Conservation (phyloP, 2,329 filamentous ascomycete genomes). For the Triangularia verruculosa region DNA sequence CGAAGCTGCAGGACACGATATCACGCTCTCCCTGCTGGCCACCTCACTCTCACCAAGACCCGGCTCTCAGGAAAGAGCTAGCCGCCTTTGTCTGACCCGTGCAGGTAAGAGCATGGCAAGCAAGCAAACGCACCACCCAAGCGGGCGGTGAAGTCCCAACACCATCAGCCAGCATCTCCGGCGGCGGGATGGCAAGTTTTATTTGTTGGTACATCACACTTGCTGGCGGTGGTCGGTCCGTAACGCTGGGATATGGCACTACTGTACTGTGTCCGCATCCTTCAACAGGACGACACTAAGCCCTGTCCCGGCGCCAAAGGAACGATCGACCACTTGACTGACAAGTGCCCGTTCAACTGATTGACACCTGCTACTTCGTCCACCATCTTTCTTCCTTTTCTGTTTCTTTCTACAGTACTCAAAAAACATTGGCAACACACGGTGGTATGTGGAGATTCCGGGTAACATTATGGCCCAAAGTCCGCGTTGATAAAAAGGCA, state of each 20-base stretch:
- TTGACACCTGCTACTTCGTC: not conserved
- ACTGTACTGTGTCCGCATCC: not conserved
- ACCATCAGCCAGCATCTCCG: not conserved
- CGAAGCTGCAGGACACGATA: not conserved
- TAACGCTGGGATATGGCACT: constrained; percentile 4
- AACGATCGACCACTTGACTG: constrained; percentile 5
- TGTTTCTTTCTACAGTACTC: not conserved
- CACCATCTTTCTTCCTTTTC: too few species aligned
- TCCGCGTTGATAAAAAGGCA: not conserved
- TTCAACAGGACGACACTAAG: constrained; percentile 4
- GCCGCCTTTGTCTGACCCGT: not conserved
- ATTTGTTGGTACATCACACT: not conserved
- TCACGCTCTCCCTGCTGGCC: constrained; percentile 2
- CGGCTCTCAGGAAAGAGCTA: not conserved
- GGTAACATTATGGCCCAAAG: constrained; percentile 5
- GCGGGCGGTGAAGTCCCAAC: not conserved
- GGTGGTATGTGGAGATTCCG: constrained; percentile 8
- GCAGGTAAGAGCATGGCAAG: not conserved
- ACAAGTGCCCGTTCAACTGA: not conserved
- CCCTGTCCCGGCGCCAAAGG: constrained; percentile 9
- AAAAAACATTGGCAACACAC: not conserved
- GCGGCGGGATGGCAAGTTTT: not conserved
- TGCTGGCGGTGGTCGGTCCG: not conserved
- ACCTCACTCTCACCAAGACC: not conserved
- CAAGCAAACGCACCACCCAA: not conserved